Base-by-base conservation (phyloP, 257 asterid species). In the Ilex aquifolium region DNA sequence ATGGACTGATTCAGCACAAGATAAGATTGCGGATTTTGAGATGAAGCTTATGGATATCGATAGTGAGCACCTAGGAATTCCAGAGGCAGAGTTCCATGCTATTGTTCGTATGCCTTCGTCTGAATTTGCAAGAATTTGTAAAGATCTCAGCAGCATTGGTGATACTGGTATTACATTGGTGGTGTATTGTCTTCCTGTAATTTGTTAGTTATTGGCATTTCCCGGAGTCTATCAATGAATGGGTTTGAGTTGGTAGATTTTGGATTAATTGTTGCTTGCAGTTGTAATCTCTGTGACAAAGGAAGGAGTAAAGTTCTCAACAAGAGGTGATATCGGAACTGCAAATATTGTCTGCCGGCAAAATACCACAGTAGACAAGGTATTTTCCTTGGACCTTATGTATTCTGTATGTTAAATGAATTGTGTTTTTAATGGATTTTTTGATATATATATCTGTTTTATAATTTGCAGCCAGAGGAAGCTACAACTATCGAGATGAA, bases 71-170 rank as follows among this genome's bases (percentile, higher is more conserved):
- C 57, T 53, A 8, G 57, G 57, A 15, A 53, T 53, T 14, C 57
- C 57, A 53, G 57, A 53, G 30, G 57, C 57, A 3, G 57, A 53
- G 11, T 53, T 7, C 30, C 57, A 53, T 53, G 57, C 57, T 10
- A 53, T 53, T 53, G 57, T 53, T 17, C 27, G 57, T 4, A 53
- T 53, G 57, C 57, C 57, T 53, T 53, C 57, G 15, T 10, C 57
- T 53, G 57, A 53, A 5, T 53, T 53, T 53, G 57, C 57, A 6
- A 15, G 57, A 14, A 53, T 53, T 53, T 53, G 57, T 53, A 53
- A 53, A 53, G 57, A 53, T 53, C 57, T 53, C 31, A 53, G 57
- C 31, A 53, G 57, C 11, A 53, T 53, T 53, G 57, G 57, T 53
- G 57, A 53, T 17, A 21, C 57, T n/a, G 57, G 57, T 53, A 53